Evolutionary conservation across 371 early-diverging fungal genomes (phyloP), one percentile per base, ranked within the genome.

Genomic region (Encephalitozoon intestinalis): DNA sequence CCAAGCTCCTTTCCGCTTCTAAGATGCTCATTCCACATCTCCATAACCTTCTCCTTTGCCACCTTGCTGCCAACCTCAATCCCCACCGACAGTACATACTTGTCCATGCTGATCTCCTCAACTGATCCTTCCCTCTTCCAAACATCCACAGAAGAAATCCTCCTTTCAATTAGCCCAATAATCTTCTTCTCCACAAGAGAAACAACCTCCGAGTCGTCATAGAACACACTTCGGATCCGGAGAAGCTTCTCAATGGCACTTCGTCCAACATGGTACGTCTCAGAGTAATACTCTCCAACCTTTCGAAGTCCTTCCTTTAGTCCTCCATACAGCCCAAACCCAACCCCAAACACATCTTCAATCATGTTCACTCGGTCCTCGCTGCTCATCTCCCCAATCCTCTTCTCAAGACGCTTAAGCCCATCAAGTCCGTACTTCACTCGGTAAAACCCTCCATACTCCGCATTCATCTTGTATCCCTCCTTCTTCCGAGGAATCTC

Each of bases 361-460:
- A 72, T 46, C 1, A 72, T 8, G 50, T 72, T 72, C 26, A 77
- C 67, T 15, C 41, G n/a, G n/a, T 68, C 74, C 21, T 64, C 46
- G 1, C 31, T n/a, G 43, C 39, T 25, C n/a, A 68, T 15, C 4
- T 37, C 50, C 9, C 49, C 65, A 4, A 67, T 41, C 46, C 28
- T 26, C 4, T 9, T 2, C n/a, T 75, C 53, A 63, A 65, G 64
- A 69, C 31, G 34, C 37, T 63, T 64, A 18, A 77, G 50, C 3
- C 46, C 77, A 1, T 81, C 80, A 2, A 79, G 70, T 6, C 87
- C 81, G 77, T 91, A 91, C 53, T 86, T 80, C 11, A 89, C 89
- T 12, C 91, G 84, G 79, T 86, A 90, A 34, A 91, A 80, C 11
- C 90, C 89, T 7, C 87, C 86, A 50, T 87, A 82, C 41, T 85